Base-by-base conservation (phyloP, 352 stramenopile species). In the Phytopythium chamaehyphon region DNA sequence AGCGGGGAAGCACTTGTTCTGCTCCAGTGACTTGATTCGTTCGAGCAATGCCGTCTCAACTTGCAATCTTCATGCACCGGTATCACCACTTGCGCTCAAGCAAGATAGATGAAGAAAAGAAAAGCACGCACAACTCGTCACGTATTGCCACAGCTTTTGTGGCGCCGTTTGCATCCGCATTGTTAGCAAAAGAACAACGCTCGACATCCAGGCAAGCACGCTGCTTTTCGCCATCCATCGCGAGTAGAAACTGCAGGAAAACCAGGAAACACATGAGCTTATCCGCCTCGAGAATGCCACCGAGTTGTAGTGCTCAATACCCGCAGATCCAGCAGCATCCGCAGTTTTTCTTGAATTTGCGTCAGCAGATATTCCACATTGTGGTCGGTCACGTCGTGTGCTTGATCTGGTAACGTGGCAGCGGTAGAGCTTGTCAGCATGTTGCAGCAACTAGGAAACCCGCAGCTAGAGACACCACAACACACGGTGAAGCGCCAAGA, bases 401-500 rank as follows among this genome's bases (percentile, higher is more conserved):
- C 45, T 31, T 51, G 45, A 2, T 26, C 45, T 51, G 24, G 40
- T 19, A n/a, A 43, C 15, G 2, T 2, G 19, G 15, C 38, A 43
- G 7, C 16, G 19, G 16, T 43, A 19, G 2, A 6, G 1, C 39
- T 16, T 18, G 12, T 45, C 18, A 45, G 39, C 14, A 26, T 28
- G n/a, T 3, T 22, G 14, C n/a, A 18, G 6, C 11, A 24, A 19
- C 8, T 22, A 19, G 19, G 11, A 28, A 12, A 24, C 19, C 5
- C 8, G 1, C 21, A 14, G 7, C 21, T 16, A 22, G 37, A 42
- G 15, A 42, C 37, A 12, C 37, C 37, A 42, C 15, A 8, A 24
- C 43, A 6, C 43, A 78, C 69, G 36, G 19, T 73, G 59, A 1
- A 78, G 44, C 21, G 59, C 69, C 18, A 73, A 21, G 22, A 71